Base-by-base conservation (phyloP, 108 stramenopile species). In the Cyclotella kingstonii region DNA sequence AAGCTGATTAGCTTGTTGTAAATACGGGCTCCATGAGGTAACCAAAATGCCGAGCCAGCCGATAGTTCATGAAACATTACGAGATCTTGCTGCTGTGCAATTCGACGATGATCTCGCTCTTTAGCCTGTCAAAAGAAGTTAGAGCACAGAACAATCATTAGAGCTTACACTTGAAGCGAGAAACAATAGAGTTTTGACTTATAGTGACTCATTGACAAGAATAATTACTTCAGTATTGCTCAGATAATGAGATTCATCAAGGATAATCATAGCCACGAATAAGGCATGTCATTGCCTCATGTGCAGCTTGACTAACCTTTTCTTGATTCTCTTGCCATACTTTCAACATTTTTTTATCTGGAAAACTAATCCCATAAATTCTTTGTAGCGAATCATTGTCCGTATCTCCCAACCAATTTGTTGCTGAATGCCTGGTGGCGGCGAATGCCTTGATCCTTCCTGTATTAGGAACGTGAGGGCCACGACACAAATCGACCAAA, bases 291-390 rank as follows among this genome's bases (percentile, higher is more conserved):
- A 56, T 18, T 14, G 4, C 14, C 14, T 44, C 5, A 44, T 5
- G n/a, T 18, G 4, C 43, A 44, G 17, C 43, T n/a, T 44, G 5
- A 18, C 87, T 51, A 69, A 87, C 91, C 81, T 90, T 93, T 75
- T 93, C 91, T 56, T 88, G 85, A 56, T 90, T 90, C 65, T 94
- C 95, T 74, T 93, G 73, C 94, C 96, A 96, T 43, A 91, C 86
- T 58, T 96, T 98, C 62, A 99, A 72, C 89, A 85, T 79, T 62
- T 97, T 96, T 79, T 98, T 97, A 67, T 98, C 96, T 3, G 99
- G 99, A 68, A 98, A 99, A 73, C 93, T 84, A 54, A 98, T 91
- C 22, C 96, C 99, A 75, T 98, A 98, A 66, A 99, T 90, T 7
- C 99, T 84, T 76, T 98, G 97, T 36, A 99, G 70, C 5, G 89